A percentile compares a stretch with the other conserved stretches of the same genome.
Evolutionary conservation across 768 basidiomycete species (phyloP).

Genomic region (Trametes gibbosa): DNA sequence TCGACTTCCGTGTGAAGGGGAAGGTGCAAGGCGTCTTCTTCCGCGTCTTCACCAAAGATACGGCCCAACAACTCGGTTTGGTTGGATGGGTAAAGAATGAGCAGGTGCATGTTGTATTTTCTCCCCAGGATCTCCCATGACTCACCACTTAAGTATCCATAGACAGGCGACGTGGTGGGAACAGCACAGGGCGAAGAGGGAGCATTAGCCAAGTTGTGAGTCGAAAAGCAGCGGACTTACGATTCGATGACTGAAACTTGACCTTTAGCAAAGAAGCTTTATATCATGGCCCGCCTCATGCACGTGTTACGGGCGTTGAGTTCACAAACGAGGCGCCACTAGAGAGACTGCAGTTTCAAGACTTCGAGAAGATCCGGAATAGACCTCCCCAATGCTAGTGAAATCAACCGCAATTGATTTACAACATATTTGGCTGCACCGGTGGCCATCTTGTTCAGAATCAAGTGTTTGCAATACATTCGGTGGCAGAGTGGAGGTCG

Average conservation of each 20-base stretch:
- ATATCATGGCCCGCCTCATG: conserved; percentile 13
- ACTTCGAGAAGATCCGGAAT: conserved; percentile 15
- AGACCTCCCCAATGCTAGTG: not conserved
- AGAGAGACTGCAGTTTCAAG: conserved; percentile 13
- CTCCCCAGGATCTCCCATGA: not conserved
- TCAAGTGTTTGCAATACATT: no score
- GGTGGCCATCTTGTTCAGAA: no score
- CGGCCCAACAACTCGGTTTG: conserved; percentile 18
- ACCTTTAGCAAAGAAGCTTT: conserved; percentile 17
- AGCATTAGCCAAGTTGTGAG: conserved; percentile 21
- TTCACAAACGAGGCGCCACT: conserved; percentile 15
- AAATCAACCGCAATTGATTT: no score
- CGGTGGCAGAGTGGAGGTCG: no score
- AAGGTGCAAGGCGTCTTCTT: conserved; percentile 25
- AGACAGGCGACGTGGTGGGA: conserved; percentile 23
- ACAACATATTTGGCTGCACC: no score
- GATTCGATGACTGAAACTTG: not conserved
- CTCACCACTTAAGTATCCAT: not conserved
- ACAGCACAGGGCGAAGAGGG: conserved; percentile 18
- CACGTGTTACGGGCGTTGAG: conserved; percentile 17
- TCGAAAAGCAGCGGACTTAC: not conserved
- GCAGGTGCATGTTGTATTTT: conserved; percentile 6
- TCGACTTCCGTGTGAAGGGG: conserved; percentile 22
- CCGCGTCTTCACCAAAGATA: conserved; percentile 19
- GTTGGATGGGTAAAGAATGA: conserved; percentile 26